A percentile compares a stretch with the other conserved stretches of the same genome.
These are phyloP conservation scores for Tolypocladium amazonense DNA, from an alignment of 2,329 filamentous ascomycete species.

Conservation along the genomic window DNA sequence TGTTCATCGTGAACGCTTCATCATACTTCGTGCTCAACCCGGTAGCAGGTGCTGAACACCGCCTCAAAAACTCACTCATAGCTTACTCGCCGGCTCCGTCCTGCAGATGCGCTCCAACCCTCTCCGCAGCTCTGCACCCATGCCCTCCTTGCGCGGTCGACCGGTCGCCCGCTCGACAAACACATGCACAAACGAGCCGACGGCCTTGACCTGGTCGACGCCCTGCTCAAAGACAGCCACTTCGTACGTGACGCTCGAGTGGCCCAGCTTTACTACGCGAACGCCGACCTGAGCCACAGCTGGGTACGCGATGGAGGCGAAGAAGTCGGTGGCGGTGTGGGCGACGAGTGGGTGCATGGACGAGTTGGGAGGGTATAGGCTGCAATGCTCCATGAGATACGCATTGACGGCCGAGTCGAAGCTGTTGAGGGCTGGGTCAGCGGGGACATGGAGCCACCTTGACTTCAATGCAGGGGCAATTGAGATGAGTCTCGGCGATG, in stretches of 20 bases:
- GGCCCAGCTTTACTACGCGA: conserved; percentile 73
- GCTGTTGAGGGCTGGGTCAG: conserved; percentile 21
- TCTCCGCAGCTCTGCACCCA: conserved; percentile 46
- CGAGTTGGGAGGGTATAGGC: conserved; percentile 58
- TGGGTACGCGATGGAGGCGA: conserved; percentile 72
- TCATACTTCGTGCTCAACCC: background rate
- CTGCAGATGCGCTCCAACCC: conserved; percentile 45
- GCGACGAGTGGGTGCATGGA: conserved; percentile 74
- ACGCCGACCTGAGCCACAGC: conserved; percentile 72
- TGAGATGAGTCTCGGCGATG: background rate
- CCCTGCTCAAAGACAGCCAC: conserved; percentile 75
- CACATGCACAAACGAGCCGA: conserved; percentile 79
- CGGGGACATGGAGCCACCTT: background rate
- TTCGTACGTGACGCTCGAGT: conserved; percentile 82
- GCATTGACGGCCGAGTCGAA: conserved; percentile 88
- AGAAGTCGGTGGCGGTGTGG: conserved; percentile 77
- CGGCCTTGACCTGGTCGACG: conserved; percentile 63
- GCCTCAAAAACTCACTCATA: background rate
- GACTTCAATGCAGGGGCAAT: background rate
- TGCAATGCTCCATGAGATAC: conserved; percentile 73
- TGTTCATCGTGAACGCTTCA: background rate
- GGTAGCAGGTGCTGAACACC: background rate
- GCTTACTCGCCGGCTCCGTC: conserved; percentile 9
- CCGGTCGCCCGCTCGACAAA: conserved; percentile 70
- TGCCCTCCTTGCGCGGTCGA: conserved; percentile 54